Evolutionary conservation across 2,329 filamentous ascomycete genomes (phyloP).

Genomic region (Beauveria sp.): DNA sequence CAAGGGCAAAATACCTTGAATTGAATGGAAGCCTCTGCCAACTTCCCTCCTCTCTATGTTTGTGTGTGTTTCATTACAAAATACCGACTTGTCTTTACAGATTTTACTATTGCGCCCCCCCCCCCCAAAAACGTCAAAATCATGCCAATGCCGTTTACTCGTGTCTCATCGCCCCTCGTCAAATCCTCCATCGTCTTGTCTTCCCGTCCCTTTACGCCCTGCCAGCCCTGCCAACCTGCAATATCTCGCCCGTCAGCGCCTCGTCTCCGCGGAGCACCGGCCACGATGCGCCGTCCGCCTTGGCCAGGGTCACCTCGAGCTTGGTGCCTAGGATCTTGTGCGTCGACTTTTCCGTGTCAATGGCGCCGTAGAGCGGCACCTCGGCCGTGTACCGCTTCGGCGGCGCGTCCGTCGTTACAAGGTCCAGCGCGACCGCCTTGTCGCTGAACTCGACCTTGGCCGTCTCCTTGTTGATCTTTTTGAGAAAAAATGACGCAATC

Average conservation of each 20-base stretch:
- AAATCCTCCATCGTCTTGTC: neutral
- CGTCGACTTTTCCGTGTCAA: slow-evolving; percentile 66
- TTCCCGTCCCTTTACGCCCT: slow-evolving; percentile 31
- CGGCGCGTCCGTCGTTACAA: slow-evolving; percentile 71
- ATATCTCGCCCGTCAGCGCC: slow-evolving; percentile 61
- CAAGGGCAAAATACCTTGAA: neutral
- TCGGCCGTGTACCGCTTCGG: slow-evolving; percentile 70
- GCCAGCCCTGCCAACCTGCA: slow-evolving; percentile 80
- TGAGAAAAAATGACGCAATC: slow-evolving; percentile 88
- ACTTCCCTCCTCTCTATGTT: neutral
- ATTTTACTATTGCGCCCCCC: neutral
- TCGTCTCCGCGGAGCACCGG: slow-evolving; percentile 78
- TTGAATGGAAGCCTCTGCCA: neutral
- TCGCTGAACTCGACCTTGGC: slow-evolving; percentile 64
- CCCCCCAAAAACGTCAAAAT: neutral
- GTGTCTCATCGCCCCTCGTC: neutral
- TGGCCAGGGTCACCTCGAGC: slow-evolving; percentile 68
- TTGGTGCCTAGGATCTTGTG: slow-evolving; percentile 86
- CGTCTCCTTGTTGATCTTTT: slow-evolving; percentile 84
- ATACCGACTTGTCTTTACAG: neutral
- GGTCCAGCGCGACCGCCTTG: slow-evolving; percentile 63
- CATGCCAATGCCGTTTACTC: neutral
- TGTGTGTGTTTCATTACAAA: neutral
- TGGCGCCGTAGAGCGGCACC: slow-evolving; percentile 67
- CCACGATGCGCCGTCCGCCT: slow-evolving; percentile 73